These are phyloP conservation scores for Neofusicoccum sp. DNA, from an alignment of 2,329 filamentous ascomycete species.

Conservation along the genomic window DNA sequence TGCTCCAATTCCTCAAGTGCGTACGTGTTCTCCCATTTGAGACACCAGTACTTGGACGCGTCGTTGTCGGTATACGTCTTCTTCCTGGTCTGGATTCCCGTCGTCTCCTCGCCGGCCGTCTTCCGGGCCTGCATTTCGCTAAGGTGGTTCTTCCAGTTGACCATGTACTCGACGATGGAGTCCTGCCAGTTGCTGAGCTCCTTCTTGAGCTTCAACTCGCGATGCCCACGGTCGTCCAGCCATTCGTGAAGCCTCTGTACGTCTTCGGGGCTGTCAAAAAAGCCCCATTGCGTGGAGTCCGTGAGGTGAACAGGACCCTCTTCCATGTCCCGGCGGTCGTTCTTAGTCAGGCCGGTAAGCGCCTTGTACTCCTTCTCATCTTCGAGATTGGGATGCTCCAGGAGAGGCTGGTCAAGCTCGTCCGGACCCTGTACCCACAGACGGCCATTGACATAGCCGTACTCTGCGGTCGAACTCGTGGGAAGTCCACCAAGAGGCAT, in stretches of 20 bases:
- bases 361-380: conserved; percentile 62
- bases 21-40: conserved; percentile 67
- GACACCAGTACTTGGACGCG: conserved; percentile 59
- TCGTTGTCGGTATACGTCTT: conserved; percentile 61
- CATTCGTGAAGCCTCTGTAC: conserved; percentile 81
- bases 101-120: conserved; percentile 52
- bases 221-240: conserved; percentile 83
- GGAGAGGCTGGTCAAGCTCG: conserved; percentile 81
- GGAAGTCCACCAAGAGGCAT: conserved; percentile 94
- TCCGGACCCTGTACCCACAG: conserved; percentile 97
- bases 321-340: conserved; percentile 81
- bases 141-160: conserved; percentile 74
- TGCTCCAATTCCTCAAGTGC: conserved; percentile 62
- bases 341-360: conserved; percentile 71
- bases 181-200: conserved; percentile 78
- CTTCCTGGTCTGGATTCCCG: conserved; percentile 64
- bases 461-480: conserved; percentile 81
- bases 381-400: conserved; percentile 73
- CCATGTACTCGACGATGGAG: conserved; percentile 78
- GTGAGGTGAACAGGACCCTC: conserved; percentile 81
- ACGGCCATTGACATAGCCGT: conserved; percentile 89
- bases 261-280: conserved; percentile 77
- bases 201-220: conserved; percentile 85
- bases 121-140: conserved; percentile 54
- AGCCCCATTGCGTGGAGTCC: conserved; percentile 84